Percentiles rank a stretch among this genome's conserved stretches.
These are phyloP conservation scores for Otatea glauca DNA, from an alignment of 176 grass and related monocot species.

Conservation along the genomic window DNA sequence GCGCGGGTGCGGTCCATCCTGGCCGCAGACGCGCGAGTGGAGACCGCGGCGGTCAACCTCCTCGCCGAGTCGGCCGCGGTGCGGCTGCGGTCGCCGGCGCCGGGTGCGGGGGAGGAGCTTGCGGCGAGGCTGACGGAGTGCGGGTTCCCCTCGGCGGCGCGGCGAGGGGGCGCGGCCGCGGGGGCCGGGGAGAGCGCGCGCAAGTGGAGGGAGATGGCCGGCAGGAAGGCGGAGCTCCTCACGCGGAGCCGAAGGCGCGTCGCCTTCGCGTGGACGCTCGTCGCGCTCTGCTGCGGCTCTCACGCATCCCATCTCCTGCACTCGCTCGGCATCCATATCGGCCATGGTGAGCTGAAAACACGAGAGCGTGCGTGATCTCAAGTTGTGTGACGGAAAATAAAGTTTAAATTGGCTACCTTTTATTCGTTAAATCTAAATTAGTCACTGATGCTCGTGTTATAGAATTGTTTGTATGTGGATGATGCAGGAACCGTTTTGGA, in stretches of 20 bases:
- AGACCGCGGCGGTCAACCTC: constrained; percentile 83
- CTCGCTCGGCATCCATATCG: constrained; percentile 82
- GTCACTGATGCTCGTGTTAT: background rate
- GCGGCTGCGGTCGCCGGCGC: constrained; percentile 48
- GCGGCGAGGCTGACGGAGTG: constrained; percentile 71
- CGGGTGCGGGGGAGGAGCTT: constrained; percentile 59
- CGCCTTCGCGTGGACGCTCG: constrained; percentile 94
- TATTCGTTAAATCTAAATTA: background rate
- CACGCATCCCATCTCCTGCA: constrained; percentile 85
- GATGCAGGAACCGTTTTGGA: constrained; percentile 71
- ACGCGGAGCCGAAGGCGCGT: constrained; percentile 71
- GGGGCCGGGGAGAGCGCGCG: constrained; percentile 77
- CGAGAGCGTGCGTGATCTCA: background rate
- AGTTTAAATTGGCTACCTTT: background rate
- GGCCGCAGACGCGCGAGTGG: constrained; percentile 68
- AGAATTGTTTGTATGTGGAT: background rate
- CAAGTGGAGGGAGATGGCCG: constrained; percentile 87
- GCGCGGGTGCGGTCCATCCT: constrained; percentile 83
- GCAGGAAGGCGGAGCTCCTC: constrained; percentile 81
- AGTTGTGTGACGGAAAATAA: background rate
- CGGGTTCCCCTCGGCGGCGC: constrained; percentile 76
- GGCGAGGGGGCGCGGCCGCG: constrained; percentile 31
- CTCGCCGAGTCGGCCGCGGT: constrained; percentile 87
- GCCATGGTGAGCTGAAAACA: constrained; percentile 61
- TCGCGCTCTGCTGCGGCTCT: constrained; percentile 92